phyloP scores from a whole-genome alignment of 495 filamentous ascomycete genomes.

The Xylaria longipes region DNA sequence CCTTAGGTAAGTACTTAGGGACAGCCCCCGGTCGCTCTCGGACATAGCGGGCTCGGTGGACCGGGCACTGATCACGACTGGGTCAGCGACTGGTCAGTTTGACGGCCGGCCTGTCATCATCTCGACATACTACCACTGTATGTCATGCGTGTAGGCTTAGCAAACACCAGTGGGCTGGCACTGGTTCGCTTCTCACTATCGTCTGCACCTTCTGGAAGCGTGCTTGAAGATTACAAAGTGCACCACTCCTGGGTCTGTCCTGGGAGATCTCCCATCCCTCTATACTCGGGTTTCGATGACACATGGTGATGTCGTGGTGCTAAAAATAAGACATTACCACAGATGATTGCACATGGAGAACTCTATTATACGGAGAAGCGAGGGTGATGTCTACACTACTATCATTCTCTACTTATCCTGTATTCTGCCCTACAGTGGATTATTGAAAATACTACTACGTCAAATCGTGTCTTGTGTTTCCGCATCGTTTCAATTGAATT shows the following conservation, averaged over 20 bases:
- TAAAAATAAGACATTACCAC: background rate
- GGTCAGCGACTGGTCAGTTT: background rate
- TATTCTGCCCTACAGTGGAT: background rate
- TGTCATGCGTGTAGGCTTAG: background rate
- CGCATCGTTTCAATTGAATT: background rate
- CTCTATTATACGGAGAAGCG: background rate
- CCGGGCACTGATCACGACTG: background rate
- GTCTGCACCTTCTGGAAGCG: constrained; percentile 6
- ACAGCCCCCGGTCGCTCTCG: constrained; percentile 25
- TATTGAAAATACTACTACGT: no score
- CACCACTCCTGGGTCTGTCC: background rate
- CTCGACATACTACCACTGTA: background rate
- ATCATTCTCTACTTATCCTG: background rate
- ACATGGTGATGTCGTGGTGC: background rate
- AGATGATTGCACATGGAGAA: background rate
- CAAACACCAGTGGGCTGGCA: background rate
- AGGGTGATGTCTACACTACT: background rate
- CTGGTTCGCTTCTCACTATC: constrained; percentile 7
- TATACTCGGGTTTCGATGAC: background rate
- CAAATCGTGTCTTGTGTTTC: background rate
- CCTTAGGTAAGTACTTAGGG: no score
- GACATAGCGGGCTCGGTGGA: constrained; percentile 34
- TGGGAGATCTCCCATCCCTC: background rate
- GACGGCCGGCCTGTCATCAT: background rate
- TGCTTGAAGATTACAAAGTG: constrained; percentile 16